Percentiles rank a stretch among this genome's conserved stretches.
These are phyloP conservation scores for Capronia coronata DNA, from an alignment of 2,329 filamentous ascomycete genomes.

Conservation along the genomic window DNA sequence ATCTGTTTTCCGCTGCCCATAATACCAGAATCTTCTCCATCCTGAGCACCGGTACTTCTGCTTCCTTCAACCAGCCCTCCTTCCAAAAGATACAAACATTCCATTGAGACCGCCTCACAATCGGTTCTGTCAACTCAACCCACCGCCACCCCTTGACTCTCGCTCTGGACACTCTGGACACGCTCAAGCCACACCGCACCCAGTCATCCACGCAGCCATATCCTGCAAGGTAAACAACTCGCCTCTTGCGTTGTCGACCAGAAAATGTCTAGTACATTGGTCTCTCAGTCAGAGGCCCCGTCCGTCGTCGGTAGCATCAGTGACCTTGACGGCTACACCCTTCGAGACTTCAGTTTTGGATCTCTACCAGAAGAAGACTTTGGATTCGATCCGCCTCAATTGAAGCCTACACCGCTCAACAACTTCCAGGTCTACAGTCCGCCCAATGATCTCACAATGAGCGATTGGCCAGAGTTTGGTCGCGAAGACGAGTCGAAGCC, in stretches of 20 bases:
- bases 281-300: slow-evolving; percentile 10
- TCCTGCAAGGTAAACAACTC: background rate
- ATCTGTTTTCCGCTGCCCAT: slow-evolving; percentile 2
- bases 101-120: background rate
- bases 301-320: slow-evolving; percentile 22
- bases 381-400: slow-evolving; percentile 26
- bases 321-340: slow-evolving; percentile 25
- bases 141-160: background rate
- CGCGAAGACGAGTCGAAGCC: slow-evolving; percentile 22
- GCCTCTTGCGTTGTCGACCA: background rate
- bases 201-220: background rate
- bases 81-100: slow-evolving; percentile 3
- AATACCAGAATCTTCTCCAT: slow-evolving; percentile 8
- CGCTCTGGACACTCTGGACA: background rate
- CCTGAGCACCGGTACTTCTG: slow-evolving; percentile 3
- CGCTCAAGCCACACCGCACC: background rate
- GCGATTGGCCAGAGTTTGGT: slow-evolving; percentile 23
- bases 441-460: slow-evolving; percentile 16
- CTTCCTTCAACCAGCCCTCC: background rate
- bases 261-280: slow-evolving; percentile 14
- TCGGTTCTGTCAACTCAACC: background rate
- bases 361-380: slow-evolving; percentile 24
- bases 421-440: slow-evolving; percentile 26
- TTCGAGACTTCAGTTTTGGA: slow-evolving; percentile 19
- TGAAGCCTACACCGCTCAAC: slow-evolving; percentile 11